Conservation (phyloP, 208 protist species). For the Novymonas esmeraldas region DNA sequence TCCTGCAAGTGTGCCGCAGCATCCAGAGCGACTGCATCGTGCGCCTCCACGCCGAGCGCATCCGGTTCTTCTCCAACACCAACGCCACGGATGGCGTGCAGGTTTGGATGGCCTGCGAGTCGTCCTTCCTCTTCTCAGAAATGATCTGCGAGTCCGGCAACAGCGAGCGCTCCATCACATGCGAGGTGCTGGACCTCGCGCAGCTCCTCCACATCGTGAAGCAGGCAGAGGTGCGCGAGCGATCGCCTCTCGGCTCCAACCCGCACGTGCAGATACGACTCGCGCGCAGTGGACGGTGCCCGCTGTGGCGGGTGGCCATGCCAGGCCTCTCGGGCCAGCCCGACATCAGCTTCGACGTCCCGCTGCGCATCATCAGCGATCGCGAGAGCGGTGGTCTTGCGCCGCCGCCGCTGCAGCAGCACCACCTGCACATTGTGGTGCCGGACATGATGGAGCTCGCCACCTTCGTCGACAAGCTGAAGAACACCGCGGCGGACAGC, state of each 20-base stretch:
- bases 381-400: constrained; percentile 54
- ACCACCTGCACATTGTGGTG: constrained; percentile 55
- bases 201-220: constrained; percentile 73
- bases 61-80: constrained; percentile 71
- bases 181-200: constrained; percentile 66
- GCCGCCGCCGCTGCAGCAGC: constrained; percentile 50
- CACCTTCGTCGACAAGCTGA: constrained; percentile 77
- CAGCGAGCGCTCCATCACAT: constrained; percentile 73
- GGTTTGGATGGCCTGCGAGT: constrained; percentile 74
- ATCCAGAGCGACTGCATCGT: constrained; percentile 68
- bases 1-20: constrained; percentile 67
- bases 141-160: constrained; percentile 73
- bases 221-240: constrained; percentile 54
- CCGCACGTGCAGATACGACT: constrained; percentile 62
- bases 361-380: constrained; percentile 68
- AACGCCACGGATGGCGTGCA: constrained; percentile 65
- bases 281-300: constrained; percentile 32
- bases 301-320: constrained; percentile 38
- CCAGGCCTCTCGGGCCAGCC: constrained; percentile 44
- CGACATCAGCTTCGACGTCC: constrained; percentile 79
- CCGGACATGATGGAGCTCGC: constrained; percentile 70
- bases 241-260: constrained; percentile 14
- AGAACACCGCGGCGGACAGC: constrained; percentile 57
- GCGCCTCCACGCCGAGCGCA: constrained; percentile 57
- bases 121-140: constrained; percentile 65